Percentiles rank a stretch among this genome's conserved stretches.
Evolutionary conservation across 257 asterid species (phyloP).

Genomic region (Solanum ossicruentum): DNA sequence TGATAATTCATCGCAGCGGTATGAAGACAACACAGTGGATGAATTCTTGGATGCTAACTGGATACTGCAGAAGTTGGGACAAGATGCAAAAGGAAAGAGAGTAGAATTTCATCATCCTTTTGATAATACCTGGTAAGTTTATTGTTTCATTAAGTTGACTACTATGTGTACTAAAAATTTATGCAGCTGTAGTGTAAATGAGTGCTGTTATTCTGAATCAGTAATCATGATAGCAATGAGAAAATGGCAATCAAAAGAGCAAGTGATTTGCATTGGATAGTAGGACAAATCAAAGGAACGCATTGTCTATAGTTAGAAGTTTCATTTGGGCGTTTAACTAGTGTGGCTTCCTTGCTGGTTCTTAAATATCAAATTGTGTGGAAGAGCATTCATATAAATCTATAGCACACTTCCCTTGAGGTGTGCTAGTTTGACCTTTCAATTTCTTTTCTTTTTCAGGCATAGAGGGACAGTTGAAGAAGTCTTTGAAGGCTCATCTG

Average conservation of each 20-base stretch:
- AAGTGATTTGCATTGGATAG: not conserved
- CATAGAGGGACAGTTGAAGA: slow-evolving; percentile 47
- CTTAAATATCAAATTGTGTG: not conserved
- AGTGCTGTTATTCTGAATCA: not conserved
- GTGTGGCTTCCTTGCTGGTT: not conserved
- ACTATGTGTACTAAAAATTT: not conserved
- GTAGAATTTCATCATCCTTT: slow-evolving; percentile 88
- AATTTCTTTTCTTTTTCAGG: slow-evolving; percentile 21
- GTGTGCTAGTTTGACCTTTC: not conserved
- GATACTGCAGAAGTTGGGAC: slow-evolving; percentile 91
- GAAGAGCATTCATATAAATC: not conserved
- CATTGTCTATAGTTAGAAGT: not conserved
- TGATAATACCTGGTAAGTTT: slow-evolving; percentile 63
- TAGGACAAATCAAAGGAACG: not conserved
- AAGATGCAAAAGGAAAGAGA: slow-evolving; percentile 93
- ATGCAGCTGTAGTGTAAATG: slow-evolving; percentile 1
- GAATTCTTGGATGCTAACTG: slow-evolving; percentile 88
- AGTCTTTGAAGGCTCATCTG: slow-evolving; percentile 54
- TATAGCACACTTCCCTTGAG: not conserved
- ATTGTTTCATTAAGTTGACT: not conserved
- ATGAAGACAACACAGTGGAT: slow-evolving; percentile 47
- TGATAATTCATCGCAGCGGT: slow-evolving; percentile 32
- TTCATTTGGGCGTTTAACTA: not conserved
- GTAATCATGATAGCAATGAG: not conserved
- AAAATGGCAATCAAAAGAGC: not conserved